Conservation (phyloP, 139 green algal species). For the Diplosphaera chodatii region DNA sequence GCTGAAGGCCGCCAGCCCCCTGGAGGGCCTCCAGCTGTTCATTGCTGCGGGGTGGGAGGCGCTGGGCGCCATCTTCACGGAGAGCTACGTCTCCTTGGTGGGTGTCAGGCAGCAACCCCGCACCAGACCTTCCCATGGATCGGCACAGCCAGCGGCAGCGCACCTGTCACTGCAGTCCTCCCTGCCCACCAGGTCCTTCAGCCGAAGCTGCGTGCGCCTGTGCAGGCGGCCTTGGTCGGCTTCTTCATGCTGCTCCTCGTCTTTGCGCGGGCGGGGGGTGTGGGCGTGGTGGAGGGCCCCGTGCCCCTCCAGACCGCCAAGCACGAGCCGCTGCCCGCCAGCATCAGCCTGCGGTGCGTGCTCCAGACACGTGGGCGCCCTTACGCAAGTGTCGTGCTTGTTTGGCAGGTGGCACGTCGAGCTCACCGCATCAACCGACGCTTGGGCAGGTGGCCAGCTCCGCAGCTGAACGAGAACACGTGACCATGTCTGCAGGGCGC, state of each 20-base stretch:
- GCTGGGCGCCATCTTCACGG: constrained; percentile 36
- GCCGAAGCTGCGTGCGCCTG: too few relatives aligned
- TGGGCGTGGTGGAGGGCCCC: constrained; percentile 32
- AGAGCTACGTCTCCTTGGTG: constrained; percentile 52
- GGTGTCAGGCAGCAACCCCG: too few relatives aligned
- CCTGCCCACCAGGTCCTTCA: too few relatives aligned
- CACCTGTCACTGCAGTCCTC: too few relatives aligned
- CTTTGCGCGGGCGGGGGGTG: constrained; percentile 49
- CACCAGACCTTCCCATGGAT: too few relatives aligned
- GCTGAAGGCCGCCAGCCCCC: constrained; percentile 37
- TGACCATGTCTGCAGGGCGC: constrained; percentile 16
- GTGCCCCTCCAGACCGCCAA: not conserved
- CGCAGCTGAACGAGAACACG: too few relatives aligned
- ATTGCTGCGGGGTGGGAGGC: constrained; percentile 14
- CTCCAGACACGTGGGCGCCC: too few relatives aligned
- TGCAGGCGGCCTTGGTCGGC: constrained; percentile 19
- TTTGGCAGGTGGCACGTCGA: not conserved
- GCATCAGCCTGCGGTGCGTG: not conserved
- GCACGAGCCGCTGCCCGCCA: not conserved
- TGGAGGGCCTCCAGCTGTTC: constrained; percentile 7
- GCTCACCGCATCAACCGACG: too few relatives aligned
- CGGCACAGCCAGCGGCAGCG: too few relatives aligned
- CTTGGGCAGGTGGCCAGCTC: too few relatives aligned
- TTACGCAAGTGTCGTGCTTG: not conserved
- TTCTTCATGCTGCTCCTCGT: constrained; percentile 39